Evolutionary conservation across 306 rosid species (phyloP).

Genomic region (Luffa acutangula): DNA sequence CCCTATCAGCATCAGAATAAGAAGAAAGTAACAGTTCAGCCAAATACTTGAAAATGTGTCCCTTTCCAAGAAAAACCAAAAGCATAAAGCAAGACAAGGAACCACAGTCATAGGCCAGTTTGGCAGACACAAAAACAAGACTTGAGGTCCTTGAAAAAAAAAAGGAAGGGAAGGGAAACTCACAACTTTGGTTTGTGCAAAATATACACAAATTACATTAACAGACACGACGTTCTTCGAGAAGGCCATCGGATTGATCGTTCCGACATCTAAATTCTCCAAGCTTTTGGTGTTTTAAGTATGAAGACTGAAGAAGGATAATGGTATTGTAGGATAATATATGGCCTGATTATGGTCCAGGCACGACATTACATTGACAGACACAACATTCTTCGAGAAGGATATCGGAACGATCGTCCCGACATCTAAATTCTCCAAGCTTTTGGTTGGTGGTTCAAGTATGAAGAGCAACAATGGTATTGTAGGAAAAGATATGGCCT

Average conservation of each 20-base stretch:
- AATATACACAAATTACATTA: neutral
- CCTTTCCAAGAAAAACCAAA: neutral
- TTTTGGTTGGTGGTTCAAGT: neutral
- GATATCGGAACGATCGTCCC: neutral
- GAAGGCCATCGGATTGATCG: neutral
- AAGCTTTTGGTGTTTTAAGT: neutral
- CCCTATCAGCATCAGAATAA: neutral
- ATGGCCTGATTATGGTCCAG: neutral
- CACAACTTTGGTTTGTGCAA: neutral
- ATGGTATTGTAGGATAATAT: neutral
- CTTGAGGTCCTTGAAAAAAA: slow-evolving; percentile 1
- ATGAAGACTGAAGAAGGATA: neutral
- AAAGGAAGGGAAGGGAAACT: neutral
- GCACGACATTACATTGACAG: neutral
- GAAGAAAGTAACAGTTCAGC: neutral
- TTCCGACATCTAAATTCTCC: neutral
- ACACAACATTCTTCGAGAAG: neutral
- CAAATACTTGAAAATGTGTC: neutral
- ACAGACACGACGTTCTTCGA: neutral
- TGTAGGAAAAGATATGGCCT: neutral
- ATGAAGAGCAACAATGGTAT: neutral
- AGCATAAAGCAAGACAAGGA: neutral
- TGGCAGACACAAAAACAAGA: slow-evolving; percentile 1
- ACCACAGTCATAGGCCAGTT: neutral
- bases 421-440: neutral